These are phyloP conservation scores for Solanum chaucha DNA, from an alignment of 257 asterid species.

Conservation along the genomic window DNA sequence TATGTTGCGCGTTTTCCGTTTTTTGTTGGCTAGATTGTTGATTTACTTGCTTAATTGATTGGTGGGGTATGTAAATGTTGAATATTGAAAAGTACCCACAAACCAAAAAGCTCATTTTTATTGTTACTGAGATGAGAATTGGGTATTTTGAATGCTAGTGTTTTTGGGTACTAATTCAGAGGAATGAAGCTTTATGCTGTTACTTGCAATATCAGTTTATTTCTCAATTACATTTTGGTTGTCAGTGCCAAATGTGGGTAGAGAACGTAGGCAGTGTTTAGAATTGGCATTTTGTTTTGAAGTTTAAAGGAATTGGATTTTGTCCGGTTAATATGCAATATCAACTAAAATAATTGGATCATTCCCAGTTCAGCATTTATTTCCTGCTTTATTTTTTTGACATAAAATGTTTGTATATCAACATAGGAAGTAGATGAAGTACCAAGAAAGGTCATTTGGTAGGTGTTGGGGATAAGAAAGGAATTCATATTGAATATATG, in stretches of 20 bases:
- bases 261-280: neutral
- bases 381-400: neutral
- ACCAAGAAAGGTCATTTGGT: neutral
- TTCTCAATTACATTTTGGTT: neutral
- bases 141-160: neutral
- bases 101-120: neutral
- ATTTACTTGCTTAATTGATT: neutral
- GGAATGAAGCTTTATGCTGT: neutral
- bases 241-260: neutral
- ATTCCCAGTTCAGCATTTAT: neutral
- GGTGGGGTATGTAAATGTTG: neutral
- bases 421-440: neutral
- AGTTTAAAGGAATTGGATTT: neutral
- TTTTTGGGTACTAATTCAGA: neutral
- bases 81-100: neutral
- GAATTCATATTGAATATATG: neutral
- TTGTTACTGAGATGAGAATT: neutral
- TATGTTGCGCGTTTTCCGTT: neutral
- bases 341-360: neutral
- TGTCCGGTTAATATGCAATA: neutral
- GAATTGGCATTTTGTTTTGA: neutral
- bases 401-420: neutral
- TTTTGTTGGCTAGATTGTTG: neutral
- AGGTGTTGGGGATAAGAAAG: neutral
- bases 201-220: neutral